phyloP scores from a whole-genome alignment of 2,329 filamentous ascomycete genomes.

The Cladophialophora immunda region DNA sequence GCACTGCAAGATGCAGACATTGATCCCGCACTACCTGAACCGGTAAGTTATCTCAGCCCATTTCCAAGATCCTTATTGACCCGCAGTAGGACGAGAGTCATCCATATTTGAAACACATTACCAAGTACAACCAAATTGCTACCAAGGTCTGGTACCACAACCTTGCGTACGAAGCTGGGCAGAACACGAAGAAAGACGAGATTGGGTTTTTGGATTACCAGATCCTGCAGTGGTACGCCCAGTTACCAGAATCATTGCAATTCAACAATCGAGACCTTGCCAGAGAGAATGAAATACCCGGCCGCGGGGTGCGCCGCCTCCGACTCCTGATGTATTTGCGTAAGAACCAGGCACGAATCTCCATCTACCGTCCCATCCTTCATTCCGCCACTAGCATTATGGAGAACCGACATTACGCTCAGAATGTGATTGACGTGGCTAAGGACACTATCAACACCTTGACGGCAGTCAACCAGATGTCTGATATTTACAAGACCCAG shows the following conservation, averaged over 20 bases:
- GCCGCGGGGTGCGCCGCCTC: conserved; percentile 71
- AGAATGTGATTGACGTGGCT: conserved; percentile 71
- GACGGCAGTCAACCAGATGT: conserved; percentile 67
- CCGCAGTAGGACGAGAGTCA: conserved; percentile 51
- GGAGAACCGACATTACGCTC: conserved; percentile 75
- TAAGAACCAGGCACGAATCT: conserved; percentile 88
- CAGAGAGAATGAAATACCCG: conserved; percentile 56
- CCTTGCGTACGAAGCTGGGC: conserved; percentile 71
- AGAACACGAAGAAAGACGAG: conserved; percentile 74
- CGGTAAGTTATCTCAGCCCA: conserved; percentile 61
- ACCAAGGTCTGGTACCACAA: conserved; percentile 88
- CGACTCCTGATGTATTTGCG: conserved; percentile 86
- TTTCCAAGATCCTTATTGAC: conserved; percentile 25
- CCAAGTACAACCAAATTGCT: conserved; percentile 80
- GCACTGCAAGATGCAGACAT: conserved; percentile 86
- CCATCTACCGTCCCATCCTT: conserved; percentile 86
- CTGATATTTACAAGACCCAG: conserved; percentile 70
- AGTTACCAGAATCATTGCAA: conserved; percentile 70
- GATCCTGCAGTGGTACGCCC: conserved; percentile 85
- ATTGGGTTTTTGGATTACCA: conserved; percentile 84
- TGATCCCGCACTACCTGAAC: conserved; percentile 78
- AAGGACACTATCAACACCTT: conserved; percentile 71
- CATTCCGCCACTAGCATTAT: conserved; percentile 86
- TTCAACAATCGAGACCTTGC: conserved; percentile 61
- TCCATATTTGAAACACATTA: conserved; percentile 84